phyloP scores from a whole-genome alignment of 2,329 filamentous ascomycete species.

The Mycosphaerelloides madeirae region DNA sequence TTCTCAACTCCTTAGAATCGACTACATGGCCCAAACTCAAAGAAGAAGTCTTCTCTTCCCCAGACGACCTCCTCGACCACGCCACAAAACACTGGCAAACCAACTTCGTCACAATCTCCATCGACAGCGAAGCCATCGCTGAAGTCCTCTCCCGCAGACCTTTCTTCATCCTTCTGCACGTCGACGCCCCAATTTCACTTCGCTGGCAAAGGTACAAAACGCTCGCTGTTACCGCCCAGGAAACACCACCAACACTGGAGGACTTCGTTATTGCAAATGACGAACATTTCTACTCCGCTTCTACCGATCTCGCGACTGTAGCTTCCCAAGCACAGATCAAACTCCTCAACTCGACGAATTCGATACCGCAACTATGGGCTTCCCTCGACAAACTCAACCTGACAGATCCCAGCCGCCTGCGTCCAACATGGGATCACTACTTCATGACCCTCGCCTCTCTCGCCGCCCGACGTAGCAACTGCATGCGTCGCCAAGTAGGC shows the following conservation, averaged over 20 bases:
- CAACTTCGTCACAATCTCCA: slow-evolving; percentile 80
- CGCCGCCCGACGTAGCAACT: slow-evolving; percentile 86
- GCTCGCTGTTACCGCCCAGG: no score
- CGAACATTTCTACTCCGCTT: slow-evolving; percentile 64
- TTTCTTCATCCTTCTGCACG: slow-evolving; percentile 87
- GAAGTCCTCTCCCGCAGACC: slow-evolving; percentile 74
- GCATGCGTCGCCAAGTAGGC: slow-evolving; percentile 95
- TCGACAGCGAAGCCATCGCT: slow-evolving; percentile 66
- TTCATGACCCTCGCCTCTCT: slow-evolving; percentile 96
- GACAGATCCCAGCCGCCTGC: slow-evolving; percentile 69
- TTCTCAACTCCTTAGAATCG: slow-evolving; percentile 35
- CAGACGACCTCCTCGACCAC: slow-evolving; percentile 68
- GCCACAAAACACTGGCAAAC: slow-evolving; percentile 80
- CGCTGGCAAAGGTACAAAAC: slow-evolving; percentile 81
- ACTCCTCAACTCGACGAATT: slow-evolving; percentile 76
- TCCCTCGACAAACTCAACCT: slow-evolving; percentile 72
- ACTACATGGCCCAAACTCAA: no score
- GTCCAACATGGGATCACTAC: slow-evolving; percentile 93
- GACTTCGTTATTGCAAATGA: slow-evolving; percentile 64
- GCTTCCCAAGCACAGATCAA: slow-evolving; percentile 78
- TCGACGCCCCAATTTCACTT: slow-evolving; percentile 81
- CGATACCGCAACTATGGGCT: slow-evolving; percentile 64
- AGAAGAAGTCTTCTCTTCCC: slow-evolving; percentile 45
- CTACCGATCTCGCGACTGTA: slow-evolving; percentile 65
- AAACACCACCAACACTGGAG: slow-evolving; percentile 50